These are phyloP conservation scores for Wickerhamomyces bovis DNA, from an alignment of 805 yeast species.

Conservation along the genomic window DNA sequence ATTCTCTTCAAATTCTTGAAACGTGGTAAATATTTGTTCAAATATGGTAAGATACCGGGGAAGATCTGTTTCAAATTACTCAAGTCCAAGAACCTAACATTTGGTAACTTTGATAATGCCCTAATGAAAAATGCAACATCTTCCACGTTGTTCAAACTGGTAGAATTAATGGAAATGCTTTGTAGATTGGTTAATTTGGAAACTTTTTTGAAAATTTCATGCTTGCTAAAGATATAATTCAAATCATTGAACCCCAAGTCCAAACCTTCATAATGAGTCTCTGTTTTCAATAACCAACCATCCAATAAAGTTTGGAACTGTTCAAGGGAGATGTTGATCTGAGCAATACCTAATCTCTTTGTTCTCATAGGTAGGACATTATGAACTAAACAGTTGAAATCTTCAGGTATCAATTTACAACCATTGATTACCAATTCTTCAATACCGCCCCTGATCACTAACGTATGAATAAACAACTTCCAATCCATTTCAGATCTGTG, in stretches of 20 bases:
- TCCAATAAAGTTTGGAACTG: constrained; percentile 51
- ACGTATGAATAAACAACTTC: constrained; percentile 65
- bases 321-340: constrained; percentile 54
- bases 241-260: constrained; percentile 84
- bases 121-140: constrained; percentile 45
- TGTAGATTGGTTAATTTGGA: constrained; percentile 22
- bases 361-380: constrained; percentile 51
- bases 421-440: constrained; percentile 80
- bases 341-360: constrained; percentile 68
- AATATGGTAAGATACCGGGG: constrained; percentile 50
- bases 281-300: constrained; percentile 39
- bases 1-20: constrained; percentile 59
- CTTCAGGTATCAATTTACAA: constrained; percentile 53
- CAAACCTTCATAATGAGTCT: constrained; percentile 51
- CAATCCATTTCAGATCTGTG: constrained; percentile 78
- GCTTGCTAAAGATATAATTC: constrained; percentile 10
- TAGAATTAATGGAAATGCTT: constrained; percentile 59
- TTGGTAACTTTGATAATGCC: constrained; percentile 46
- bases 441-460: constrained; percentile 64
- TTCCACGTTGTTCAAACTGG: constrained; percentile 48
- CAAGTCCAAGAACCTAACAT: constrained; percentile 66
- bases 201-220: neutral
- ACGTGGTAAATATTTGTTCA: constrained; percentile 61
- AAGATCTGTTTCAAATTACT: constrained; percentile 65
- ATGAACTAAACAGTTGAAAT: constrained; percentile 49